phyloP scores from a whole-genome alignment of 2,329 filamentous ascomycete genomes.

The Dactylellina parvicollis region DNA sequence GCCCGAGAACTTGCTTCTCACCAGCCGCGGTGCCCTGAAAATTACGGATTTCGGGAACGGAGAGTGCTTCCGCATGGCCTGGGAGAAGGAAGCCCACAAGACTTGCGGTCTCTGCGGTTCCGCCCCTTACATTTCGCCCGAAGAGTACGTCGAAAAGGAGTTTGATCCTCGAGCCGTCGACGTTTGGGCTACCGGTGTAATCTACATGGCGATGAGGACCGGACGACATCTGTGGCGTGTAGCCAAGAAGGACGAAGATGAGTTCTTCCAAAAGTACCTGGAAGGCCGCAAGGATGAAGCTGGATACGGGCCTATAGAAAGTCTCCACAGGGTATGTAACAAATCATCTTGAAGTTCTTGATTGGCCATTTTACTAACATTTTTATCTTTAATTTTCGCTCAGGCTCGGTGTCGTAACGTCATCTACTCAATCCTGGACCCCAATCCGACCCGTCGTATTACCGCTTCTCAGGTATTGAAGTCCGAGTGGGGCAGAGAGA shows the following conservation, averaged over 20 bases:
- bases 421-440: conserved; percentile 97
- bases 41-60: conserved; percentile 99
- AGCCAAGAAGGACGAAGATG: conserved; percentile 96
- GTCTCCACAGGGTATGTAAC: conserved; percentile 83
- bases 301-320: conserved; percentile 96
- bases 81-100: conserved; percentile 98
- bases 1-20: conserved; percentile 93
- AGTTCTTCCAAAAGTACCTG: conserved; percentile 94
- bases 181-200: conserved; percentile 97
- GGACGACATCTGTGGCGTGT: conserved; percentile 95
- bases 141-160: conserved; percentile 94
- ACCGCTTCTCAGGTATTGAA: conserved; percentile 96
- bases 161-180: conserved; percentile 98
- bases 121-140: conserved; percentile 94
- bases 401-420: conserved; percentile 97
- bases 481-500: conserved; percentile 98
- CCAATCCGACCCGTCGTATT: conserved; percentile 89
- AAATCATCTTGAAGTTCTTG: no score
- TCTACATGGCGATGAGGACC: conserved; percentile 99
- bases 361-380: conserved; percentile 39
- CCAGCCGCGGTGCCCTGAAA: conserved; percentile 89
- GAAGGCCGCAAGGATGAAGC: conserved; percentile 92
- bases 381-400: conserved; percentile 57
- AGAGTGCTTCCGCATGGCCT: conserved; percentile 99
- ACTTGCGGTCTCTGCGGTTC: conserved; percentile 95